phyloP scores from a whole-genome alignment of 148 eudicot species.

The Persicaria maculosa region DNA sequence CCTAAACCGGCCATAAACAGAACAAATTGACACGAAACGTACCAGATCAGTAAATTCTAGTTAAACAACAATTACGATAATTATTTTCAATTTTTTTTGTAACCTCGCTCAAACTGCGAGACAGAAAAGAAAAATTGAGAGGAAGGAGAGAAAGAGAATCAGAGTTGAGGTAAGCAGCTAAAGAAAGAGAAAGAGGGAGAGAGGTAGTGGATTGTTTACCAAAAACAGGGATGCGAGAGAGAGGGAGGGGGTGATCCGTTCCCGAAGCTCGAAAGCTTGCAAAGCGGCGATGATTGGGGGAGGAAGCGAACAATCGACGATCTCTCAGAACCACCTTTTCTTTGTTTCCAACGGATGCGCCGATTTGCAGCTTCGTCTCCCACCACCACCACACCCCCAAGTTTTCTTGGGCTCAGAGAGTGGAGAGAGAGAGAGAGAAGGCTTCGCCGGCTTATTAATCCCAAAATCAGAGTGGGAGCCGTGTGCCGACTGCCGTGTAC shows the following conservation, averaged over 20 bases:
- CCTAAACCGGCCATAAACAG: not conserved
- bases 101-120: not conserved
- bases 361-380: too few species aligned
- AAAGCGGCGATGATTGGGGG: conserved; percentile 10
- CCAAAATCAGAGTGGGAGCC: too few species aligned
- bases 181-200: not conserved
- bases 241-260: conserved; percentile 6
- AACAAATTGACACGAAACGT: not conserved
- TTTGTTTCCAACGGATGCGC: not conserved
- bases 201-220: not conserved
- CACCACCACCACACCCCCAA: too few species aligned
- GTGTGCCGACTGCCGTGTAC: too few species aligned
- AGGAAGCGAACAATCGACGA: conserved; percentile 7
- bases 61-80: not conserved
- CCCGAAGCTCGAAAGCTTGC: not conserved
- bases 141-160: not conserved
- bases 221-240: conserved; percentile 4
- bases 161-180: not conserved
- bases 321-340: conserved; percentile 12
- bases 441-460: too few species aligned
- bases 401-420: too few species aligned
- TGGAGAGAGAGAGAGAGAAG: too few species aligned
- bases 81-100: too few species aligned
- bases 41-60: conserved; percentile 17
- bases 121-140: not conserved